These are phyloP conservation scores for Prunus dulcis DNA, from an alignment of 306 rosid genomes.

Conservation along the genomic window DNA sequence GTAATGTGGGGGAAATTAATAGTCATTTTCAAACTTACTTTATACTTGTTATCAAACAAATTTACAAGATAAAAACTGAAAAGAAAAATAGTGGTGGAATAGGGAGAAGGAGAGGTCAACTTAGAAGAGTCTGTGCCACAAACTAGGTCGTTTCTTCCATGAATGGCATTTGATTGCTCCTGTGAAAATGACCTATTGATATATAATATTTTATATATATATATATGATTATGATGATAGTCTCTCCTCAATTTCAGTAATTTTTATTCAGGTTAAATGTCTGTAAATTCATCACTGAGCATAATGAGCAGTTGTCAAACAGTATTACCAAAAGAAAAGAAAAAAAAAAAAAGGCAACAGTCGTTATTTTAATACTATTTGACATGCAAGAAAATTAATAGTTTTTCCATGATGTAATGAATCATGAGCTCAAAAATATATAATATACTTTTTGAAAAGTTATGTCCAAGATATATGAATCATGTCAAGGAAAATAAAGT, in stretches of 20 bases:
- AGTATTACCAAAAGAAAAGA: background rate
- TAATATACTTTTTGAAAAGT: background rate
- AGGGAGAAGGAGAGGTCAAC: constrained; percentile 11
- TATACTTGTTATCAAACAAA: constrained; percentile 22
- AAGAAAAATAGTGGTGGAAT: constrained; percentile 19
- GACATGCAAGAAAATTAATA: background rate
- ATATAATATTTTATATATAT: too few species aligned
- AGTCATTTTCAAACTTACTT: constrained; percentile 30
- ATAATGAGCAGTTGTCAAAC: constrained; percentile 10
- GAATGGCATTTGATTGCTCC: constrained; percentile 19
- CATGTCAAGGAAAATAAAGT: too few species aligned
- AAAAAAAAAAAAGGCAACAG: background rate
- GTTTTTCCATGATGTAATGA: background rate
- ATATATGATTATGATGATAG: background rate
- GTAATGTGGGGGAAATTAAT: background rate
- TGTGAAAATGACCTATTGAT: constrained; percentile 10
- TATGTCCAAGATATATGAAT: background rate
- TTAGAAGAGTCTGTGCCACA: constrained; percentile 36
- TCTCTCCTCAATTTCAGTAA: constrained; percentile 22
- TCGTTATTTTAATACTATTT: background rate
- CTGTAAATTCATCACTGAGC: constrained; percentile 4
- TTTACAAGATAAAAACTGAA: background rate
- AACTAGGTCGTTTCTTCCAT: constrained; percentile 26
- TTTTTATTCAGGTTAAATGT: constrained; percentile 5
- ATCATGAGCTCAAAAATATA: background rate